Evolutionary conservation across 768 basidiomycete genomes (phyloP).

Genomic region (Tulasnella sp.): DNA sequence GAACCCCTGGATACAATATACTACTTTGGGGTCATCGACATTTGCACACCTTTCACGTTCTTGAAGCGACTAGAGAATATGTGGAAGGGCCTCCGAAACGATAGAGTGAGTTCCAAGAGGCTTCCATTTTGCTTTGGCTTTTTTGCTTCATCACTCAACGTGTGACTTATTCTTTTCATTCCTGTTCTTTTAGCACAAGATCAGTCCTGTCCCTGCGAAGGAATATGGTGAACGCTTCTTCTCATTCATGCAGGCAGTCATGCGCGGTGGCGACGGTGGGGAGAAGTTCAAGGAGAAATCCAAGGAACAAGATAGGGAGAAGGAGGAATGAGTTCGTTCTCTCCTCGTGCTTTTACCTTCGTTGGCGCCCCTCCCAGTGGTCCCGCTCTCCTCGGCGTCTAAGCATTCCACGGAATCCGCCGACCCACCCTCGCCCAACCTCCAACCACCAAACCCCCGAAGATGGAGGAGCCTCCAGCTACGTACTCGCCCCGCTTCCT

Average conservation of each 20-base stretch:
- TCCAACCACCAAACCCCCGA: too few species aligned
- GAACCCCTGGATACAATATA: conserved; percentile 65
- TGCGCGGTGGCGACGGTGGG: conserved; percentile 68
- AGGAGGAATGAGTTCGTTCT: neutral
- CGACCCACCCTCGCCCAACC: too few species aligned
- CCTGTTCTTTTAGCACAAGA: conserved; percentile 60
- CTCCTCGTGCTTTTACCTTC: too few species aligned
- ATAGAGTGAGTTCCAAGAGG: conserved; percentile 53
- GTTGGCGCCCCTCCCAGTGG: too few species aligned
- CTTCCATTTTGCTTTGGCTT: conserved; percentile 2
- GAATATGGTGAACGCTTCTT: conserved; percentile 89
- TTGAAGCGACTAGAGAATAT: conserved; percentile 77
- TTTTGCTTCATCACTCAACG: conserved; percentile 12
- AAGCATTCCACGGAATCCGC: too few species aligned
- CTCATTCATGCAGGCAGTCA: conserved; percentile 70
- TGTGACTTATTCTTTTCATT: neutral
- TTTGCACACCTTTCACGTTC: conserved; percentile 74
- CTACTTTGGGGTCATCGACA: conserved; percentile 95
- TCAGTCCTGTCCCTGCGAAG: conserved; percentile 78
- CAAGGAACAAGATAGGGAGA: neutral
- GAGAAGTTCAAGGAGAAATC: conserved; percentile 33
- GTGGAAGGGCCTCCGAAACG: conserved; percentile 83
- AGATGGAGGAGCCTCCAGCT: too few species aligned
- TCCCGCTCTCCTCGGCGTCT: too few species aligned
- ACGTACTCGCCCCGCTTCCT: too few species aligned